phyloP scores from a whole-genome alignment of 768 basidiomycete genomes.

The Kwoniella sp. region DNA sequence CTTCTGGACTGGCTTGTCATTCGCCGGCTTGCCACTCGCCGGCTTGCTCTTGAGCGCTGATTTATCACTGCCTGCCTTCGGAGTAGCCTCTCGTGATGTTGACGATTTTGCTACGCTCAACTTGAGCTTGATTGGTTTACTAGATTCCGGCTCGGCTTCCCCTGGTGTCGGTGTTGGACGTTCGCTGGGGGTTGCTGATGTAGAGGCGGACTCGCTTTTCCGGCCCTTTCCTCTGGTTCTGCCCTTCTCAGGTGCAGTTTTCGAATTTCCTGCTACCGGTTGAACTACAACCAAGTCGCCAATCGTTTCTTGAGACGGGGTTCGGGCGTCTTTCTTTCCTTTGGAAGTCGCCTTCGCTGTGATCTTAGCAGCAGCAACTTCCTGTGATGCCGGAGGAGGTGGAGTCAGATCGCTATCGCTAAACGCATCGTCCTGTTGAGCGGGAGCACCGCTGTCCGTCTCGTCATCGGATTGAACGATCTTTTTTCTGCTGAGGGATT shows the following conservation, averaged over 20 bases:
- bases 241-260: background rate
- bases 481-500: background rate
- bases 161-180: background rate
- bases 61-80: too few relatives aligned
- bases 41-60: too few relatives aligned
- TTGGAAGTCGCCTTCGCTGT: background rate
- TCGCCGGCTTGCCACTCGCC: too few relatives aligned
- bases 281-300: background rate
- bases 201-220: background rate
- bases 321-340: background rate
- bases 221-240: background rate
- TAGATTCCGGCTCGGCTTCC: background rate
- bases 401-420: constrained; percentile 5
- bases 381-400: background rate
- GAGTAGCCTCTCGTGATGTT: background rate
- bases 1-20: background rate
- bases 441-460: background rate
- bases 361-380: background rate
- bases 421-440: background rate
- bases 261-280: background rate
- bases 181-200: background rate
- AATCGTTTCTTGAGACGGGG: background rate
- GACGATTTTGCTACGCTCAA: constrained; percentile 1
- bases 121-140: background rate
- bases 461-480: background rate